Conservation (phyloP, 352 stramenopile genomes). For the Globisporangium okanoganense region DNA sequence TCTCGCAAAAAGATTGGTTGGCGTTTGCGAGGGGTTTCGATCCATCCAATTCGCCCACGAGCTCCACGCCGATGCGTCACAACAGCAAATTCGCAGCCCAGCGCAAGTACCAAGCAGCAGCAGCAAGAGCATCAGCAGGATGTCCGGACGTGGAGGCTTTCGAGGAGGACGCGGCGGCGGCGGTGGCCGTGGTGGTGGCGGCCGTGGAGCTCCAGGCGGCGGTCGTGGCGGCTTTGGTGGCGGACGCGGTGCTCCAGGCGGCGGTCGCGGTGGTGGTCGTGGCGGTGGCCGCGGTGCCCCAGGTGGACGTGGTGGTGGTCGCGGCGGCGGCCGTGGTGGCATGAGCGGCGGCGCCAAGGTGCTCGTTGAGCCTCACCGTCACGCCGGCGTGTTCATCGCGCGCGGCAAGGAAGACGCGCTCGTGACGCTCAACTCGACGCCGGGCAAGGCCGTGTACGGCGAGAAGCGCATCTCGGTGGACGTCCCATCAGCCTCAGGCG, state of each 20-base stretch:
- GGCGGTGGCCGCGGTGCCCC: conserved; percentile 38
- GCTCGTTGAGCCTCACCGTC: conserved; percentile 96
- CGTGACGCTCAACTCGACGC: conserved; percentile 98
- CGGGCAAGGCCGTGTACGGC: conserved; percentile 98
- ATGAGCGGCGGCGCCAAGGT: conserved; percentile 97
- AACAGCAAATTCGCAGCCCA: conserved; percentile 7
- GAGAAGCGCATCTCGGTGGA: conserved; percentile 99
- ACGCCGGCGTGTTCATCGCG: conserved; percentile 98
- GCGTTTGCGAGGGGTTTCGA: conserved; percentile 2
- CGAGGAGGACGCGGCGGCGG: conserved; percentile 44
- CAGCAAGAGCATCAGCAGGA: neutral
- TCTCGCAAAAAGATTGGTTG: conserved; percentile 9
- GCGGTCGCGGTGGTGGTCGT: conserved; percentile 32
- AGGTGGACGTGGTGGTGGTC: conserved; percentile 49
- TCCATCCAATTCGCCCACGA: neutral
- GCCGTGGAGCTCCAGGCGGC: conserved; percentile 20
- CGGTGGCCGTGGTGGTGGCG: conserved; percentile 49
- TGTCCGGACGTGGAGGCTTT: conserved; percentile 20
- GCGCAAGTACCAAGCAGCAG: conserved; percentile 1
- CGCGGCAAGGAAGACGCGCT: conserved; percentile 99
- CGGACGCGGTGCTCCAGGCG: conserved; percentile 38
- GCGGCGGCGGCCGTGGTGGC: conserved; percentile 68
- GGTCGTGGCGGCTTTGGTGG: conserved; percentile 19
- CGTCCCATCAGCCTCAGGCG: conserved; percentile 82
- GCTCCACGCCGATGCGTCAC: neutral